Conservation (phyloP, 176 grass and related monocot genomes). For the Elaeis guineensis region DNA sequence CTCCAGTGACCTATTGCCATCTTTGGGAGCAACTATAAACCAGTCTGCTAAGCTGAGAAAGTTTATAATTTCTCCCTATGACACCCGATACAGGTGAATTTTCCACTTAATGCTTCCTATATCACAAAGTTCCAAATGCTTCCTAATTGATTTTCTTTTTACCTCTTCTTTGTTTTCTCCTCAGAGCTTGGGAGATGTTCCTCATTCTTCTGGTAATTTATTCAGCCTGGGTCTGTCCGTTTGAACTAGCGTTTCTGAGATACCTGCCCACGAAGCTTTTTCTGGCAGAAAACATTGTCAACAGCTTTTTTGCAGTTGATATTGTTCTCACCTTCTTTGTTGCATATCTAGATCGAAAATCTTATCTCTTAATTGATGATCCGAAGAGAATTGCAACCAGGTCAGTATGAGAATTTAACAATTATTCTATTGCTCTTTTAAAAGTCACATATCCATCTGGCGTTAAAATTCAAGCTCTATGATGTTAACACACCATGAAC, state of each 20-base stretch:
- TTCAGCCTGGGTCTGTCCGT: constrained; percentile 80
- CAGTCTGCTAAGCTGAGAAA: constrained; percentile 57
- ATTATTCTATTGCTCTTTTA: not conserved
- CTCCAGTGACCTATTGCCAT: constrained; percentile 61
- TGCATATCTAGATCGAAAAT: constrained; percentile 67
- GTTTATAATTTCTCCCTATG: constrained; percentile 68
- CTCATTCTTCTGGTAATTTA: constrained; percentile 70
- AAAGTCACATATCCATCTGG: too few relatives aligned
- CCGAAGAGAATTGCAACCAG: constrained; percentile 73
- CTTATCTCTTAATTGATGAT: constrained; percentile 65
- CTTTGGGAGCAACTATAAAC: constrained; percentile 67
- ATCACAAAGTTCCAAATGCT: constrained; percentile 1
- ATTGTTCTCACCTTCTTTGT: constrained; percentile 93
- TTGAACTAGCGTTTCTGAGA: constrained; percentile 68
- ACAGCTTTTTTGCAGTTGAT: constrained; percentile 81
- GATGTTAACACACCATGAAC: constrained; percentile 8
- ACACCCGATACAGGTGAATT: constrained; percentile 69
- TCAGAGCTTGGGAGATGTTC: constrained; percentile 67
- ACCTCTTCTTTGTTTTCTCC: constrained; percentile 9
- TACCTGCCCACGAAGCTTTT: constrained; percentile 39
- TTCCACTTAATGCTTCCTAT: constrained; percentile 11
- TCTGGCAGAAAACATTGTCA: constrained; percentile 48
- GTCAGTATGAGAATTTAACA: constrained; percentile 25
- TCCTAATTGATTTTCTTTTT: constrained; percentile 21
- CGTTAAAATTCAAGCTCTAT: not conserved